A percentile compares a stretch with the other conserved stretches of the same genome.
These are phyloP conservation scores for Microcyclospora tardicrescens DNA, from an alignment of 2,329 filamentous ascomycete genomes.

Conservation along the genomic window DNA sequence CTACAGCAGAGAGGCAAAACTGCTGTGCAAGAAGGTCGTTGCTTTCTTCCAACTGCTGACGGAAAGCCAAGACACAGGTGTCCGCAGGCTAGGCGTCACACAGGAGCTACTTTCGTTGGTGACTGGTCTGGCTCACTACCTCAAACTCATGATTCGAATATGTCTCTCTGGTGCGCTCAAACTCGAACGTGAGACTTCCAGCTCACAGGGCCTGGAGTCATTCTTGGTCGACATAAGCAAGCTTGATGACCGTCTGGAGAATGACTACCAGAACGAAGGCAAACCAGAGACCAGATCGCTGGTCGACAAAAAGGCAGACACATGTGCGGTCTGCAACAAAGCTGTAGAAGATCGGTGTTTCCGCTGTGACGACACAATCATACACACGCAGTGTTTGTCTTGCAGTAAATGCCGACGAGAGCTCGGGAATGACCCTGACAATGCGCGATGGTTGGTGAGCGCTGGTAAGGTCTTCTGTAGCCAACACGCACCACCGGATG, in stretches of 20 bases:
- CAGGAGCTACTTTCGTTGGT: slow-evolving; percentile 97
- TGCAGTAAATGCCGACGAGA: slow-evolving; percentile 62
- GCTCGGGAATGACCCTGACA: slow-evolving; percentile 52
- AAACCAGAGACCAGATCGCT: slow-evolving; percentile 29
- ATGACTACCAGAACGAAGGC: slow-evolving; percentile 45
- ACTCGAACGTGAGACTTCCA: slow-evolving; percentile 70
- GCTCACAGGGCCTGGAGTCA: slow-evolving; percentile 59
- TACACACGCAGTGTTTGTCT: slow-evolving; percentile 68
- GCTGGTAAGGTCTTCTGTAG: slow-evolving; percentile 59
- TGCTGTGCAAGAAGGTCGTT: slow-evolving; percentile 99
- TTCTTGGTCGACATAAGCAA: slow-evolving; percentile 77
- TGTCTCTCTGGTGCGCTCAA: slow-evolving; percentile 87
- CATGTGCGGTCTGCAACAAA: slow-evolving; percentile 67
- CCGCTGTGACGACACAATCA: slow-evolving; percentile 59
- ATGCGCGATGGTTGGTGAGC: slow-evolving; percentile 57
- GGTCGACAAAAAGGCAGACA: slow-evolving; percentile 46
- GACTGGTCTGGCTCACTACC: slow-evolving; percentile 88
- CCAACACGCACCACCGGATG: slow-evolving; percentile 33
- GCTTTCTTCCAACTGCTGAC: slow-evolving; percentile 92
- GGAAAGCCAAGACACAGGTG: slow-evolving; percentile 84
- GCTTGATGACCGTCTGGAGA: slow-evolving; percentile 62
- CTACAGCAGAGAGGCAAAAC: slow-evolving; percentile 90
- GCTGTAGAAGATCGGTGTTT: slow-evolving; percentile 93
- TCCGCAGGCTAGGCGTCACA: slow-evolving; percentile 83
- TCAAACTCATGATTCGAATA: slow-evolving; percentile 93